A percentile compares a stretch with the other conserved stretches of the same genome.
These are phyloP conservation scores for Astraeus odoratus DNA, from an alignment of 768 basidiomycete genomes.

Conservation along the genomic window DNA sequence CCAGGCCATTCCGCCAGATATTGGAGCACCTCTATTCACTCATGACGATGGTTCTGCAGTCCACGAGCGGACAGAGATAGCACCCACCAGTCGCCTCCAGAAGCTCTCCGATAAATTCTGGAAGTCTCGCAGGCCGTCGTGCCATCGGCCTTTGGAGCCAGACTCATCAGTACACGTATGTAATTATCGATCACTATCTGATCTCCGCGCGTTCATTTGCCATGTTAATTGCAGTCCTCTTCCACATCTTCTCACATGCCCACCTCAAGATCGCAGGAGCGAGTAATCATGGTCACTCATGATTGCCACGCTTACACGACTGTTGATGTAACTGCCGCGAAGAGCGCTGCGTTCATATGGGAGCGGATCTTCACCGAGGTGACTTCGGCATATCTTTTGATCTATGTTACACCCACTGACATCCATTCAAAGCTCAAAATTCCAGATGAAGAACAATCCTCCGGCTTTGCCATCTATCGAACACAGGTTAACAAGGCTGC, in stretches of 20 bases:
- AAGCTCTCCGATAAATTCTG: slow-evolving; percentile 27
- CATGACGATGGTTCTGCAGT: slow-evolving; percentile 30
- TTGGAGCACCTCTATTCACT: slow-evolving; percentile 33
- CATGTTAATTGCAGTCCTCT: slow-evolving; percentile 21
- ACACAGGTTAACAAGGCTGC: slow-evolving; percentile 81
- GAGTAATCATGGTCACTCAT: slow-evolving; percentile 58
- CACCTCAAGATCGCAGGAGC: slow-evolving; percentile 23
- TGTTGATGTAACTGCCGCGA: slow-evolving; percentile 65
- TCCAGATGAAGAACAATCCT: slow-evolving; percentile 70
- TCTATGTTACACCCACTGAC: slow-evolving; percentile 6
- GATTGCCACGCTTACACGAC: slow-evolving; percentile 72
- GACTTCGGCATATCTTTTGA: slow-evolving; percentile 11
- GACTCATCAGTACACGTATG: slow-evolving; percentile 13
- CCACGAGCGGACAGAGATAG: slow-evolving; percentile 23
- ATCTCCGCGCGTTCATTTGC: slow-evolving; percentile 2
- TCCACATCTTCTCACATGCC: slow-evolving; percentile 24
- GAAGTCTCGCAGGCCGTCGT: slow-evolving; percentile 24
- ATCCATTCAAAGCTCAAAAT: slow-evolving; percentile 55
- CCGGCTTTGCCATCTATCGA: slow-evolving; percentile 71
- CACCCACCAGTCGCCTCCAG: slow-evolving; percentile 23
- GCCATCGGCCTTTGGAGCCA: slow-evolving; percentile 14
- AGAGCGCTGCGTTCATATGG: slow-evolving; percentile 60
- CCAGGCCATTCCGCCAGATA: slow-evolving; percentile 36
- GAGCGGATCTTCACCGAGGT: slow-evolving; percentile 81
- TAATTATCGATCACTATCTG: slow-evolving; percentile 2